These are phyloP conservation scores for Tylopilus sp. DNA, from an alignment of 768 basidiomycete species.

Conservation along the genomic window DNA sequence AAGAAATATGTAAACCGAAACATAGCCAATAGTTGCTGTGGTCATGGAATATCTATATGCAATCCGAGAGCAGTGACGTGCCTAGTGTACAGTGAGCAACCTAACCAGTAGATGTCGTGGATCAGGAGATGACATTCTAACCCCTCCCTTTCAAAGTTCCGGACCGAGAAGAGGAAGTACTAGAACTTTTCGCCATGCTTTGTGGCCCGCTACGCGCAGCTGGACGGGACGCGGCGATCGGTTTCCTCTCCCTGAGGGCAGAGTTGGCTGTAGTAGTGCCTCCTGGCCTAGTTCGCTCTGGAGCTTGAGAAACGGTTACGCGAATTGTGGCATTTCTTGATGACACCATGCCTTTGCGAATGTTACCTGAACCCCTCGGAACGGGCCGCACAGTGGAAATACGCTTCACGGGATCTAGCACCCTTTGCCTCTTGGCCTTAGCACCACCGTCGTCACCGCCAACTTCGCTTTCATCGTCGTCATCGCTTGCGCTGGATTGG, in stretches of 20 bases:
- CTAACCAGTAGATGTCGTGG: neutral
- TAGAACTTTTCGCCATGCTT: conserved; percentile 19
- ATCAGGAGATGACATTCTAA: neutral
- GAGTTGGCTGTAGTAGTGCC: conserved; percentile 8
- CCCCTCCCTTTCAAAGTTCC: conserved; percentile 21
- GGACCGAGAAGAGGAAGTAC: conserved; percentile 26
- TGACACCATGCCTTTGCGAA: conserved; percentile 14
- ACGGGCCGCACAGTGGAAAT: conserved; percentile 26
- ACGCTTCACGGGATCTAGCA: conserved; percentile 25
- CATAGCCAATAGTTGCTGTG: neutral
- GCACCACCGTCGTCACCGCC: conserved; percentile 5
- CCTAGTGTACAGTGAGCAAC: conserved; percentile 25
- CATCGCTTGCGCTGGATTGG: conserved; percentile 23
- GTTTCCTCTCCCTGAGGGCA: conserved; percentile 15
- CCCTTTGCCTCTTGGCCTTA: conserved; percentile 24
- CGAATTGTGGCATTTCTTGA: conserved; percentile 9
- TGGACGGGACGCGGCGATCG: conserved; percentile 8
- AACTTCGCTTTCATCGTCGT: conserved; percentile 16
- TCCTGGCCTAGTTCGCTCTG: conserved; percentile 9
- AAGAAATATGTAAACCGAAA: neutral
- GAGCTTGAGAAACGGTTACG: conserved; percentile 8
- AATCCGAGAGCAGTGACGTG: conserved; percentile 7
- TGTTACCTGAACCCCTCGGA: conserved; percentile 8
- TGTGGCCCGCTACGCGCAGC: conserved; percentile 8
- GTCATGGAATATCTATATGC: conserved; percentile 2